Conservation (phyloP, 768 basidiomycete species). For the Xerocomellus chrysenteron region DNA sequence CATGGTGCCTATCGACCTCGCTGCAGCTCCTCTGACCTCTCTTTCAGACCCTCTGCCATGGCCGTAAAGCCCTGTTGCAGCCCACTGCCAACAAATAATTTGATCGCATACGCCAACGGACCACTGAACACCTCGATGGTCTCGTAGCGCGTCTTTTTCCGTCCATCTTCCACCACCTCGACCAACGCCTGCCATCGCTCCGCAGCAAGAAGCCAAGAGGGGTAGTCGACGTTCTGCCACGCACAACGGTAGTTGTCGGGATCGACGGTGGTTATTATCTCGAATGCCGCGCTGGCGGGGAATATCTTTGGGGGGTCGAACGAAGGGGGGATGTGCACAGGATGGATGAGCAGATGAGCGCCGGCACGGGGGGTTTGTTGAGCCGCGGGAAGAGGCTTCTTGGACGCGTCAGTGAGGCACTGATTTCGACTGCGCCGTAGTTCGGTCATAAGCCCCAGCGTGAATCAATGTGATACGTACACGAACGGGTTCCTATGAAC, state of each 20-base stretch:
- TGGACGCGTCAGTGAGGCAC: slow-evolving; percentile 42
- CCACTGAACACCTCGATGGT: slow-evolving; percentile 61
- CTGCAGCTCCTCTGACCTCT: slow-evolving; percentile 48
- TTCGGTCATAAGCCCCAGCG: not conserved
- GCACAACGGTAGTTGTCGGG: slow-evolving; percentile 52
- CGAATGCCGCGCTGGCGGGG: slow-evolving; percentile 42
- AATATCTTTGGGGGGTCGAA: slow-evolving; percentile 38
- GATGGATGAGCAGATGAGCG: slow-evolving; percentile 43
- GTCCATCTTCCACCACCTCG: slow-evolving; percentile 43
- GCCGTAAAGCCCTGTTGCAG: slow-evolving; percentile 48
- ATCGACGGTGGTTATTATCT: slow-evolving; percentile 51
- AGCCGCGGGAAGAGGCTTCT: slow-evolving; percentile 35
- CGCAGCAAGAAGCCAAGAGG: slow-evolving; percentile 48
- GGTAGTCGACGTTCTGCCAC: slow-evolving; percentile 47
- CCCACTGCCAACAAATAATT: slow-evolving; percentile 41
- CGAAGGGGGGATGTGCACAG: slow-evolving; percentile 62
- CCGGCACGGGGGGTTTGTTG: slow-evolving; percentile 54
- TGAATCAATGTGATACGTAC: slow-evolving; percentile 36
- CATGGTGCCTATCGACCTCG: too few species aligned
- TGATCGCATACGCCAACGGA: slow-evolving; percentile 51
- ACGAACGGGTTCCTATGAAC: slow-evolving; percentile 64
- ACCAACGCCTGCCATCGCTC: slow-evolving; percentile 65
- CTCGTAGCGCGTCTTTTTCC: slow-evolving; percentile 59
- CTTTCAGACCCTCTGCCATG: slow-evolving; percentile 59
- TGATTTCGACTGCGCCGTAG: slow-evolving; percentile 45